Conservation (phyloP, 78 protist species). For the Capsaspora owczarzaki region DNA sequence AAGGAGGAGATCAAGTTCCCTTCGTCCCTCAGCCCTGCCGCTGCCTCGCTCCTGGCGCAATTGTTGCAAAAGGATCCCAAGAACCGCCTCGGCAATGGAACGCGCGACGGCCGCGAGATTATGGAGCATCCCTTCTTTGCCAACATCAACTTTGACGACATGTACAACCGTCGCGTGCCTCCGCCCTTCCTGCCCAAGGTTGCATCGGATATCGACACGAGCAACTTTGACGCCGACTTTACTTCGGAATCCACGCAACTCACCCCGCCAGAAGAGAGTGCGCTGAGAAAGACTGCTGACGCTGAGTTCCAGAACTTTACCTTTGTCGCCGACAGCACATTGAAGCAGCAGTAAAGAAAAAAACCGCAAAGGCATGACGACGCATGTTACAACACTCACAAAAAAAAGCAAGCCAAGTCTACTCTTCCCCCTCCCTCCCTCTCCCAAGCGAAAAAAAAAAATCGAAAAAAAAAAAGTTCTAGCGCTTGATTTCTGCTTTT, state of each 20-base stretch:
- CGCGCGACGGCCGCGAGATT: constrained; percentile 16
- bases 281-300: background rate
- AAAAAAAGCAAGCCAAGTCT: no score
- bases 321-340: background rate
- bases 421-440: no score
- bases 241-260: background rate
- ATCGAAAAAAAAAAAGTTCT: no score
- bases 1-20: constrained; percentile 2
- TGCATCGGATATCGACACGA: background rate
- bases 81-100: constrained; percentile 36
- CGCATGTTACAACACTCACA: no score
- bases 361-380: no score
- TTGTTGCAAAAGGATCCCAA: constrained; percentile 31
- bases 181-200: constrained; percentile 1
- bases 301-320: background rate
- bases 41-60: constrained; percentile 3
- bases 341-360: no score
- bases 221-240: constrained; percentile 15
- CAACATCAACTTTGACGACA: constrained; percentile 30
- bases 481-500: no score
- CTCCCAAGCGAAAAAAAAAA: no score
- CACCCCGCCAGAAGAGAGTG: background rate
- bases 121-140: constrained; percentile 56
- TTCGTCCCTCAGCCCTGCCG: constrained; percentile 1
- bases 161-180: background rate